Percentiles rank a stretch among this genome's conserved stretches.
These are phyloP conservation scores for Trichosporon ovoides DNA, from an alignment of 1,284 basidiomycete species.

Conservation along the genomic window DNA sequence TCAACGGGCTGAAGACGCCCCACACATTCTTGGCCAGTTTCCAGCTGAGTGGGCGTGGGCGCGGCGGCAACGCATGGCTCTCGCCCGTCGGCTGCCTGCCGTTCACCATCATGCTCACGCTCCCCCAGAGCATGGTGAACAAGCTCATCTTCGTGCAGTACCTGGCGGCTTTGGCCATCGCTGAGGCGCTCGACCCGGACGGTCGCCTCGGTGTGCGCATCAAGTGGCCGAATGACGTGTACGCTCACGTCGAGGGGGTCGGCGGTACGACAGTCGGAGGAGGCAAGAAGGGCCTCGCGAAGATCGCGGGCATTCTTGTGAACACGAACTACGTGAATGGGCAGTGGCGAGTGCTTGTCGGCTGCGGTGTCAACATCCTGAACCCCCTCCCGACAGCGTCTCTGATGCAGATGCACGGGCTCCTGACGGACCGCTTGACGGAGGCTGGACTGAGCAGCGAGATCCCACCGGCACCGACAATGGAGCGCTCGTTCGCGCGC, in stretches of 20 bases:
- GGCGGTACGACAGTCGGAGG: slow-evolving; percentile 35
- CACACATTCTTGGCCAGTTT: slow-evolving; percentile 72
- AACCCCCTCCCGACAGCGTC: slow-evolving; percentile 81
- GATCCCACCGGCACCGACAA: slow-evolving; percentile 53
- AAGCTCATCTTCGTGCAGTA: slow-evolving; percentile 93
- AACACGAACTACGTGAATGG: slow-evolving; percentile 75
- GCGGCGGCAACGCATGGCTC: slow-evolving; percentile 87
- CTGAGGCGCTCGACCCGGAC: slow-evolving; percentile 60
- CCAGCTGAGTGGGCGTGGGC: slow-evolving; percentile 81
- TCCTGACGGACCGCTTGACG: slow-evolving; percentile 28
- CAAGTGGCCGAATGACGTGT: slow-evolving; percentile 99
- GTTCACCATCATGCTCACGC: slow-evolving; percentile 72
- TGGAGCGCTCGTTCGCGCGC: slow-evolving; percentile 70
- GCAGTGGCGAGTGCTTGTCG: slow-evolving; percentile 71
- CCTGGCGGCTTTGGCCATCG: slow-evolving; percentile 82
- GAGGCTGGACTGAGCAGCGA: slow-evolving; percentile 21
- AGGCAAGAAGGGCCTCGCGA: slow-evolving; percentile 54
- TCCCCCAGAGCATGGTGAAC: slow-evolving; percentile 57
- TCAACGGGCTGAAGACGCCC: slow-evolving; percentile 66
- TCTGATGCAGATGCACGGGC: slow-evolving; percentile 60
- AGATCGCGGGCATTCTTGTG: slow-evolving; percentile 86
- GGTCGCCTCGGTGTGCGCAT: slow-evolving; percentile 63
- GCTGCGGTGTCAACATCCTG: slow-evolving; percentile 83
- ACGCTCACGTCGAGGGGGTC: slow-evolving; percentile 57
- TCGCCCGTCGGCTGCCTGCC: slow-evolving; percentile 85